Base-by-base conservation (phyloP, 2,329 filamentous ascomycete species). In the Thielaviopsis ethacetica region DNA sequence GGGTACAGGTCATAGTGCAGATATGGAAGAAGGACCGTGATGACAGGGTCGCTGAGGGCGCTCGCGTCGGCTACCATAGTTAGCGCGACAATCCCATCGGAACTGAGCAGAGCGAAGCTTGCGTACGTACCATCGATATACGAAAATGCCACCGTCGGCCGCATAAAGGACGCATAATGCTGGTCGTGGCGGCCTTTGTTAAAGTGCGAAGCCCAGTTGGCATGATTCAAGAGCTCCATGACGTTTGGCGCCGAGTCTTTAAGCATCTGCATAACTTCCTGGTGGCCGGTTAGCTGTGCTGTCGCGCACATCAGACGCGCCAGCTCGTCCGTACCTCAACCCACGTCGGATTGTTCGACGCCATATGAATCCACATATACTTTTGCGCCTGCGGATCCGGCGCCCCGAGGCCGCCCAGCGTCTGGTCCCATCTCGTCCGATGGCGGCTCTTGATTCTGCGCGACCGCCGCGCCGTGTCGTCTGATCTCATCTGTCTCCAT, bases 1-100 rank as follows among this genome's bases (percentile, higher is more conserved):
- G 75, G 72, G 65, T 84, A 85, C 0, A 79, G 82, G 63, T 85
- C 82, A 65, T 82, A 85, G 62, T 85, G 81, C 0, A 85, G 74
- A 63, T 84, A 82, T 0, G 80, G 80, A 0, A 82, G 67, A 59
- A 78, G 80, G 0, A 80, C 65, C 41, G 76, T 79, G 0, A 79
- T 70, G 57, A 67, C 64, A 47, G 70, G 63, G 17, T 69, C 64
- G 9, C 65, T 44, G 38, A 17, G 15, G n/a, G 1, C 15, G 13
- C 5, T 5, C 10, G 38, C 1, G 7, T 44, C 38, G 15, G 15
- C 38, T 44, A 15, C 38, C 2, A n/a, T 7, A 7, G 38, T 44
- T n/a, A 44, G 38, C 7, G n/a, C 13, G 2, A n/a, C 17, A 26
- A 26, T n/a, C n/a, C n/a, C n/a, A n/a, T n/a, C n/a, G n/a, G n/a